Evolutionary conservation across 306 rosid genomes (phyloP).

Genomic region (Ceratonia siliqua): DNA sequence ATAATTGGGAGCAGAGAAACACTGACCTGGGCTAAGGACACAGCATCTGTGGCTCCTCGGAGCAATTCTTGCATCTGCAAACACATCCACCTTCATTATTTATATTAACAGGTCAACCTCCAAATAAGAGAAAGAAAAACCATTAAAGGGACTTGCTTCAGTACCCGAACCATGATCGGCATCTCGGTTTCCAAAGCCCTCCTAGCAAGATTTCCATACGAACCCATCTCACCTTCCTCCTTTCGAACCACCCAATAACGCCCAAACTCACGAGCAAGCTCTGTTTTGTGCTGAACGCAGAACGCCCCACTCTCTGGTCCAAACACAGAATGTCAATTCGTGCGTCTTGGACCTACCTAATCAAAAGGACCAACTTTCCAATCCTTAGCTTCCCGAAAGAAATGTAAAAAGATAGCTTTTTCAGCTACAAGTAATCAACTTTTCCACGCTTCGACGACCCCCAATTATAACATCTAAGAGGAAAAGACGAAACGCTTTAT

Average conservation of each 20-base stretch:
- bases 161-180: constrained; percentile 50
- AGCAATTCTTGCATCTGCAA: constrained; percentile 28
- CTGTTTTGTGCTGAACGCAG: background rate
- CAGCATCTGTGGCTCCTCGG: constrained; percentile 28
- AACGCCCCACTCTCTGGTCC: constrained; percentile 17
- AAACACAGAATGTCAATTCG: background rate
- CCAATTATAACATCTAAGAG: background rate
- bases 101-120: background rate
- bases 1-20: background rate
- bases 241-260: constrained; percentile 9
- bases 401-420: background rate
- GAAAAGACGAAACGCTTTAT: constrained; percentile 26
- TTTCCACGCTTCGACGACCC: constrained; percentile 36
- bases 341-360: constrained; percentile 17
- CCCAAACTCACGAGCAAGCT: background rate
- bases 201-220: constrained; percentile 40
- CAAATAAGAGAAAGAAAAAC: background rate
- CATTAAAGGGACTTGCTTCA: background rate
- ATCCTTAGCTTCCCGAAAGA: background rate
- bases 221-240: constrained; percentile 38
- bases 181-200: constrained; percentile 48
- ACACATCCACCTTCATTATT: background rate
- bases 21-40: constrained; percentile 27
- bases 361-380: constrained; percentile 27
- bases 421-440: constrained; percentile 9